These are phyloP conservation scores for Candida adriatica DNA, from an alignment of 805 yeast species.

Conservation along the genomic window DNA sequence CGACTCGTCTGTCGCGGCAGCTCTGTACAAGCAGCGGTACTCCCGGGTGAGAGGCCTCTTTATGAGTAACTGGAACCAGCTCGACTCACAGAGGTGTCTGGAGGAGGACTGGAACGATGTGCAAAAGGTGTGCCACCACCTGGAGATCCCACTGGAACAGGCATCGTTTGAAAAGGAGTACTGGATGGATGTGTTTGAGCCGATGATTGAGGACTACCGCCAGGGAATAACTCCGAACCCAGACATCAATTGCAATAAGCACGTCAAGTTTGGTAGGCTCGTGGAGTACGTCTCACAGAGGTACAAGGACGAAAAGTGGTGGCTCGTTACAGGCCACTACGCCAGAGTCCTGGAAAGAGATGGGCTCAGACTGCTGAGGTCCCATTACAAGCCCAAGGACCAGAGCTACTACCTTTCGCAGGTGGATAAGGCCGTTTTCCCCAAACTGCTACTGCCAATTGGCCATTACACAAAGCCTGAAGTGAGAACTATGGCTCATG, in stretches of 20 bases:
- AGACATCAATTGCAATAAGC: conserved; percentile 79
- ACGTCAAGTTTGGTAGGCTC: conserved; percentile 82
- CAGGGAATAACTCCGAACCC: conserved; percentile 90
- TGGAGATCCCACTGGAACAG: conserved; percentile 64
- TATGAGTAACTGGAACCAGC: conserved; percentile 70
- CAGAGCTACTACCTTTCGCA: conserved; percentile 88
- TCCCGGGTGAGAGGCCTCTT: conserved; percentile 71
- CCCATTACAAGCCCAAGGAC: conserved; percentile 60
- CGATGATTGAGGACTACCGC: conserved; percentile 73
- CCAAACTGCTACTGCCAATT: conserved; percentile 64
- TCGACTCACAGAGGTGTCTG: conserved; percentile 52
- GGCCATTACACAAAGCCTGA: conserved; percentile 73
- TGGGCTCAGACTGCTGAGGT: conserved; percentile 41
- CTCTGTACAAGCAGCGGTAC: conserved; percentile 47
- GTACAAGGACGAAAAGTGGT: conserved; percentile 43
- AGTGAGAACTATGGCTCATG: conserved; percentile 61
- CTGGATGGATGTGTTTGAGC: conserved; percentile 88
- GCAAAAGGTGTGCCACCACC: conserved; percentile 47
- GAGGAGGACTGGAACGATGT: conserved; percentile 91
- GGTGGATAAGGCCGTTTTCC: conserved; percentile 39
- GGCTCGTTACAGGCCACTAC: conserved; percentile 90
- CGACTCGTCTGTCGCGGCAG: conserved; percentile 87
- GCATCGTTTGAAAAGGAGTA: conserved; percentile 86
- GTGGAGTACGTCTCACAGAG: conserved; percentile 42
- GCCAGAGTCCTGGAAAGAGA: conserved; percentile 41